These are phyloP conservation scores for Rosa multiflora DNA, from an alignment of 306 rosid genomes.

Conservation along the genomic window DNA sequence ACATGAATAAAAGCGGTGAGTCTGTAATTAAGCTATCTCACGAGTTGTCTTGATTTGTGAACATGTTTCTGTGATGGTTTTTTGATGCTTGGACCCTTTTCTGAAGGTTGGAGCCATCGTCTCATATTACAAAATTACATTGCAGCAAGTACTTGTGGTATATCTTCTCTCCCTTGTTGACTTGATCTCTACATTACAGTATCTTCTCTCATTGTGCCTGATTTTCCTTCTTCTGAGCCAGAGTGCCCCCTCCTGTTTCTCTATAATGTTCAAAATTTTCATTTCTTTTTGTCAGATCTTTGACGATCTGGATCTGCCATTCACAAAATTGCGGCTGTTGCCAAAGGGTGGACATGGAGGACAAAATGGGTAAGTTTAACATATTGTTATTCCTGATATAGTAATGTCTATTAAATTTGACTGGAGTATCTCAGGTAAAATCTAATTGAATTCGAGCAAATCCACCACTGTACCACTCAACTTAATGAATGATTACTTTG, in stretches of 20 bases:
- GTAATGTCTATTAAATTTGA: conserved; percentile 2
- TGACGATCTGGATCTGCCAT: conserved; percentile 93
- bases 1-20: conserved; percentile 93
- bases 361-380: conserved; percentile 69
- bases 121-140: conserved; percentile 85
- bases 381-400: conserved; percentile 9
- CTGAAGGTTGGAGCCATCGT: conserved; percentile 86
- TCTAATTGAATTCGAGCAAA: not conserved
- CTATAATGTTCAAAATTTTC: conserved; percentile 5
- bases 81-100: conserved; percentile 30
- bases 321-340: conserved; percentile 75
- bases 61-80: conserved; percentile 29
- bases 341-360: conserved; percentile 99
- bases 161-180: conserved; percentile 22
- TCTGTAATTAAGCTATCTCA: conserved; percentile 73
- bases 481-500: not conserved
- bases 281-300: conserved; percentile 56
- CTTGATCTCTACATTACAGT: not conserved
- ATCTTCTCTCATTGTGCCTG: not conserved
- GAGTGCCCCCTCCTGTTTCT: conserved; percentile 17
- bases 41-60: conserved; percentile 13
- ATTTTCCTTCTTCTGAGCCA: conserved; percentile 9
- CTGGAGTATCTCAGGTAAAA: not conserved
- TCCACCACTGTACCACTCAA: not conserved
- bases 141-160: conserved; percentile 95